Conservation (phyloP, 202 grass and related monocot genomes). For the Panicum hallii region DNA sequence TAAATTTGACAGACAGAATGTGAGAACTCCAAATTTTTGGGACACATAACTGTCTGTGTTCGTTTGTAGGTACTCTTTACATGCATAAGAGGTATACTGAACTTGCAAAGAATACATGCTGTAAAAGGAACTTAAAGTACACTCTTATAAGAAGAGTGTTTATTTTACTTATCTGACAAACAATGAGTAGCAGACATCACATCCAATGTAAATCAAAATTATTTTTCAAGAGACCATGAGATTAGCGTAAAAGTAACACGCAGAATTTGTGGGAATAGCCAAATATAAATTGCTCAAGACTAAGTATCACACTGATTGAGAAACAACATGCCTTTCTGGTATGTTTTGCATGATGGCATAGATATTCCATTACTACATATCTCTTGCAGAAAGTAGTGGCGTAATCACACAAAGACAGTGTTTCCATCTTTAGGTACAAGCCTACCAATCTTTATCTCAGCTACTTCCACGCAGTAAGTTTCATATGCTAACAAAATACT, state of each 20-base stretch:
- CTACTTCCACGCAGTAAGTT: neutral
- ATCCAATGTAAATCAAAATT: neutral
- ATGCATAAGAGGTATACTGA: slow-evolving; percentile 25
- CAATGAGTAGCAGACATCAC: neutral
- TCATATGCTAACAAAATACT: neutral
- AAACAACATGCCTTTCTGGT: neutral
- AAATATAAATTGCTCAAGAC: neutral
- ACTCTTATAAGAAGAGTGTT: neutral
- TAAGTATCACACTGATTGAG: neutral
- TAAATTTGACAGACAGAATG: slow-evolving; percentile 12
- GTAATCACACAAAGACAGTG: neutral
- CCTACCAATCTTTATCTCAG: neutral
- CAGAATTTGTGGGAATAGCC: neutral
- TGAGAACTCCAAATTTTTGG: slow-evolving; percentile 14
- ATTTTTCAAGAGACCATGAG: neutral
- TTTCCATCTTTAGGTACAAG: neutral
- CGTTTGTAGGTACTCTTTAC: neutral
- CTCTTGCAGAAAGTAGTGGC: neutral
- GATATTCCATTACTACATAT: neutral
- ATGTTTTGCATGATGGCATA: slow-evolving; percentile 15
- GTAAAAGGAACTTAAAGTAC: neutral
- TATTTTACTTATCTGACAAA: neutral
- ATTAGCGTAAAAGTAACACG: neutral
- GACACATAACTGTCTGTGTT: neutral
- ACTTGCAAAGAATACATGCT: neutral